Conservation (phyloP, 1,284 basidiomycete species). For the Boletellus deceptivus region DNA sequence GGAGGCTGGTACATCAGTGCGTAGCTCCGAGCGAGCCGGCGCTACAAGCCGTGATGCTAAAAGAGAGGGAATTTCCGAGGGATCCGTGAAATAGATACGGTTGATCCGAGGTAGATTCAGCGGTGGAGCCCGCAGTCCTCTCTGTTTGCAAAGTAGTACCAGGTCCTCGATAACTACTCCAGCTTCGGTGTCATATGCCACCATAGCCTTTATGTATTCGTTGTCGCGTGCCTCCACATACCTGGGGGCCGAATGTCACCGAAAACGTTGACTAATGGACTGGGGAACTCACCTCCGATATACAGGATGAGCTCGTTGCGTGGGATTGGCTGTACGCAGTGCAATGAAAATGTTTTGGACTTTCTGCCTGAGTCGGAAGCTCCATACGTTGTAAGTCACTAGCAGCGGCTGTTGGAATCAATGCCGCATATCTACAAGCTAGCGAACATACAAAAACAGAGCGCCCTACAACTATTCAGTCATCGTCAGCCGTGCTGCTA, state of each 20-base stretch:
- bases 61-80: conserved; percentile 20
- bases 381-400: conserved; percentile 22
- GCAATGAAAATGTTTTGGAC: conserved; percentile 14
- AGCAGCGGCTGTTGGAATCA: neutral
- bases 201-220: conserved; percentile 15
- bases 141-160: conserved; percentile 21
- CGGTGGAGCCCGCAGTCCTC: neutral
- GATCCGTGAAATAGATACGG: conserved; percentile 12
- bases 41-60: conserved; percentile 14
- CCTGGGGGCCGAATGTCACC: conserved; percentile 5
- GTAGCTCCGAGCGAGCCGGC: conserved; percentile 17
- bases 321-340: conserved; percentile 5
- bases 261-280: neutral
- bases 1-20: conserved; percentile 12
- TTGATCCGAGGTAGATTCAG: conserved; percentile 12
- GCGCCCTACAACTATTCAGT: conserved; percentile 19
- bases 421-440: neutral
- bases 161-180: conserved; percentile 19
- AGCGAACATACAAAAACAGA: conserved; percentile 25
- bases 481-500: neutral
- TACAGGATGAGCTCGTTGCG: conserved; percentile 1
- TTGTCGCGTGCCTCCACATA: conserved; percentile 9
- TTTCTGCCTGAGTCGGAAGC: neutral
- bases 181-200: conserved; percentile 18
- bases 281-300: conserved; percentile 14